These are phyloP conservation scores for Crithidia acanthocephali DNA, from an alignment of 208 protist genomes.

Conservation along the genomic window DNA sequence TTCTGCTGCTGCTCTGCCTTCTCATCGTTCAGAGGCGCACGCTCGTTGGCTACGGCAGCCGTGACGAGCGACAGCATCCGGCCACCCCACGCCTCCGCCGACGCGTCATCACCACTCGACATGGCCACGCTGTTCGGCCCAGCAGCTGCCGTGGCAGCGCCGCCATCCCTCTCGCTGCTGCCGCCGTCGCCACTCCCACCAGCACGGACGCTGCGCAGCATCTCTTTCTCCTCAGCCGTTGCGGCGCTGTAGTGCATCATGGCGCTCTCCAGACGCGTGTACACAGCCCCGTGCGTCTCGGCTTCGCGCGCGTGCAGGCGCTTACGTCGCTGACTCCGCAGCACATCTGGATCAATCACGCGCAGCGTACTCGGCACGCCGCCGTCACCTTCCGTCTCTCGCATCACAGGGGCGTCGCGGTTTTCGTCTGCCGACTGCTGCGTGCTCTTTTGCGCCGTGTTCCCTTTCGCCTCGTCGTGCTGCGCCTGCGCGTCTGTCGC, in stretches of 20 bases:
- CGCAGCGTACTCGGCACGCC: neutral
- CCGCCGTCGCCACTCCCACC: too few species aligned
- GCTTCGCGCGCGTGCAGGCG: slow-evolving; percentile 17
- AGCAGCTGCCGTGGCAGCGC: neutral
- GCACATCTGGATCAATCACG: slow-evolving; percentile 10
- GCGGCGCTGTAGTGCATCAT: slow-evolving; percentile 26
- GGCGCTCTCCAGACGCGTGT: slow-evolving; percentile 26
- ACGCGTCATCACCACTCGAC: slow-evolving; percentile 1
- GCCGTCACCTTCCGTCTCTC: neutral
- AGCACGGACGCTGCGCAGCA: slow-evolving; percentile 20
- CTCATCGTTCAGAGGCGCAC: slow-evolving; percentile 12
- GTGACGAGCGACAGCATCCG: slow-evolving; percentile 33
- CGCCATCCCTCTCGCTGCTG: neutral
- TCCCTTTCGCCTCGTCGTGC: neutral
- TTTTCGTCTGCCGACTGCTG: neutral
- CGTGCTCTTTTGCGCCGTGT: neutral
- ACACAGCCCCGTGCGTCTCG: slow-evolving; percentile 25
- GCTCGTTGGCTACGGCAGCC: slow-evolving; percentile 5
- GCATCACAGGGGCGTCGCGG: neutral
- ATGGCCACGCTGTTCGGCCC: neutral
- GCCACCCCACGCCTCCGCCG: slow-evolving; percentile 23
- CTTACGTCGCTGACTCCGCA: slow-evolving; percentile 19
- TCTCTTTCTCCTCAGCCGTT: slow-evolving; percentile 23
- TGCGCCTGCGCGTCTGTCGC: slow-evolving; percentile 1
- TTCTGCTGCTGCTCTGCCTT: slow-evolving; percentile 35